Evolutionary conservation across 805 yeast species (phyloP), one percentile per base, ranked within the genome.

Genomic region (Pichia scutulata): DNA sequence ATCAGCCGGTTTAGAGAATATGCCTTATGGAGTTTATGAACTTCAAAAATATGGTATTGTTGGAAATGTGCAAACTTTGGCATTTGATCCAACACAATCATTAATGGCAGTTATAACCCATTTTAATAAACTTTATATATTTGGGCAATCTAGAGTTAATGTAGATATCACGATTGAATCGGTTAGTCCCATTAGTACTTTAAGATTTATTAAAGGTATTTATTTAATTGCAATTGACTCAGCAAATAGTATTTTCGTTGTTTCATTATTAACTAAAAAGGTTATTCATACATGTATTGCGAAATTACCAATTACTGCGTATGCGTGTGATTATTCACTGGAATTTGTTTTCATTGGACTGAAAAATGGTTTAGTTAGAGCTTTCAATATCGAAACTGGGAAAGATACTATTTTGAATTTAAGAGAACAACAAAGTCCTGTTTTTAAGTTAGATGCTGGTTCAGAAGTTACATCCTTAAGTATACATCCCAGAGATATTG

Each of bases 401-500:
- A 59, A 63, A 25, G 65, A 82, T 55, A 78, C 96, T 0, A 82
- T 84, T 2, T 74, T 79, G 52, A 75, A 82, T 48, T 71, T 93
- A 23, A 84, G 80, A 47, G 87, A 86, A 60, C 70, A 86, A 30
- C 97, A 89, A 61, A 78, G 78, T 53, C 60, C 69, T n/a, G 71
- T 80, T 3, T 68, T 82, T 42, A 82, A 87, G 0, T 74, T 75
- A 46, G 81, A 77, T 40, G 73, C 76, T 18, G 55, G 57, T 14
- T 53, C 57, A 14, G 81, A 86, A 1, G 93, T 89, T 1, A 62
- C 78, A 1, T 71, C 83, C 0, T 66, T 93, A 3, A 79, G 80
- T 54, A 75, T 95, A 77, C 93, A 88, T 60, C 99, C 99, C 5
- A 75, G 97, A 55, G 97, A 93, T 63, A 73, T 89, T 8, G 92